These are phyloP conservation scores for Cordyceps cateniannulata DNA, from an alignment of 2,329 filamentous ascomycete genomes.

Conservation along the genomic window DNA sequence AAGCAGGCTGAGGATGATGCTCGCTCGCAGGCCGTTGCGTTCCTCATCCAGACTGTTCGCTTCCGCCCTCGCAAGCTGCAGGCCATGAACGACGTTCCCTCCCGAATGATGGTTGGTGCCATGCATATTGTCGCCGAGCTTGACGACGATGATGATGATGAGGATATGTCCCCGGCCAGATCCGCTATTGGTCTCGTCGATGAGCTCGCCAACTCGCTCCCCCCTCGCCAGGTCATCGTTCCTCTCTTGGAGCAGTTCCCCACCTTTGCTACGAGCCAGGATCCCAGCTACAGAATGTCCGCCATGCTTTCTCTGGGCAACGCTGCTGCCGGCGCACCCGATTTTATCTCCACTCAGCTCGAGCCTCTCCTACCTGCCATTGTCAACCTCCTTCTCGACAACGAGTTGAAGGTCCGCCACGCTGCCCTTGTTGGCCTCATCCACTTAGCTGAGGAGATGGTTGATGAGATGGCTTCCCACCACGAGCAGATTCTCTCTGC, in stretches of 20 bases:
- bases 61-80: slow-evolving; percentile 96
- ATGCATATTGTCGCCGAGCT: slow-evolving; percentile 89
- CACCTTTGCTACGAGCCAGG: slow-evolving; percentile 66
- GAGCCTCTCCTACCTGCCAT: slow-evolving; percentile 79
- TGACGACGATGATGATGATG: slow-evolving; percentile 67
- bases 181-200: slow-evolving; percentile 84
- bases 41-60: slow-evolving; percentile 85
- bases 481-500: slow-evolving; percentile 79
- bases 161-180: slow-evolving; percentile 73
- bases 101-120: slow-evolving; percentile 79
- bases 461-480: slow-evolving; percentile 80
- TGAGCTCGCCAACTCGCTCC: slow-evolving; percentile 78
- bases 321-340: slow-evolving; percentile 91
- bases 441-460: slow-evolving; percentile 85
- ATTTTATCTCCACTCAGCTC: slow-evolving; percentile 94
- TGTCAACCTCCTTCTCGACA: slow-evolving; percentile 74
- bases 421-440: slow-evolving; percentile 84
- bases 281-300: slow-evolving; percentile 78
- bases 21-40: slow-evolving; percentile 82
- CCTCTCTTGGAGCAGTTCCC: slow-evolving; percentile 83
- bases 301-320: slow-evolving; percentile 89
- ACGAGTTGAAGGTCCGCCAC: slow-evolving; percentile 76
- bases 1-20: slow-evolving; percentile 75
- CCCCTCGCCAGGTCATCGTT: slow-evolving; percentile 89
- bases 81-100: slow-evolving; percentile 73